These are phyloP conservation scores for Psilocybe cyanescens DNA, from an alignment of 768 basidiomycete species.

Conservation along the genomic window DNA sequence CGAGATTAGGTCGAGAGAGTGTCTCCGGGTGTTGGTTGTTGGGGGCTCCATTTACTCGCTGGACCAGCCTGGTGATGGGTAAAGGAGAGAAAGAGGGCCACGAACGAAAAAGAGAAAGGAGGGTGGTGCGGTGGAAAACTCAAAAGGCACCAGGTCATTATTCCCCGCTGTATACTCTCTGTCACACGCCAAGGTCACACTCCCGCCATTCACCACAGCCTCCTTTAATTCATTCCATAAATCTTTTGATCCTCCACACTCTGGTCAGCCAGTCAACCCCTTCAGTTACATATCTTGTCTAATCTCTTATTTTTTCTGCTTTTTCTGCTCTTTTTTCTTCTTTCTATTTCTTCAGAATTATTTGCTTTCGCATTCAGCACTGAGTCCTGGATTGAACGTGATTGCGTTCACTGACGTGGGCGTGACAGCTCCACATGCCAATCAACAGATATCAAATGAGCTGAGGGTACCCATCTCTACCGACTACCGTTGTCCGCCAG, in stretches of 20 bases:
- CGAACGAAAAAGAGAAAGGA: constrained; percentile 4
- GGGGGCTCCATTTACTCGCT: constrained; percentile 30
- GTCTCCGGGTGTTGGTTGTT: constrained; percentile 21
- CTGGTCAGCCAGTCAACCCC: not conserved
- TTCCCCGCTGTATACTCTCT: constrained; percentile 3
- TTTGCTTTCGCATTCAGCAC: not conserved
- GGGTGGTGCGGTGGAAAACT: not conserved
- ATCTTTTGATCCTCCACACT: not conserved
- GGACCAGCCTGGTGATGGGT: constrained; percentile 34
- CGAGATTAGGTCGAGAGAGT: constrained; percentile 32
- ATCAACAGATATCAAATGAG: not conserved
- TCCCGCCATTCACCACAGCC: not conserved
- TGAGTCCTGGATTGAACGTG: not conserved
- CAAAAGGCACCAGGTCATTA: constrained; percentile 9
- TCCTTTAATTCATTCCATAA: not conserved
- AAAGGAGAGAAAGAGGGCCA: constrained; percentile 24
- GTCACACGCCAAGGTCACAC: constrained; percentile 16
- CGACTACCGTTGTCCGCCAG: not conserved
- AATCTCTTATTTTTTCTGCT: not conserved
- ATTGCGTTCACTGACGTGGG: constrained; percentile 1
- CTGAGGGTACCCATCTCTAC: not conserved
- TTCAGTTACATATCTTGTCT: not conserved
- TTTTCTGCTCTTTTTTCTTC: not conserved
- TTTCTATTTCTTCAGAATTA: not conserved
- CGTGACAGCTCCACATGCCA: constrained; percentile 9